A percentile compares a stretch with the other conserved stretches of the same genome.
Evolutionary conservation across 441 rosid species (phyloP).

Genomic region (Brassica balearica): DNA sequence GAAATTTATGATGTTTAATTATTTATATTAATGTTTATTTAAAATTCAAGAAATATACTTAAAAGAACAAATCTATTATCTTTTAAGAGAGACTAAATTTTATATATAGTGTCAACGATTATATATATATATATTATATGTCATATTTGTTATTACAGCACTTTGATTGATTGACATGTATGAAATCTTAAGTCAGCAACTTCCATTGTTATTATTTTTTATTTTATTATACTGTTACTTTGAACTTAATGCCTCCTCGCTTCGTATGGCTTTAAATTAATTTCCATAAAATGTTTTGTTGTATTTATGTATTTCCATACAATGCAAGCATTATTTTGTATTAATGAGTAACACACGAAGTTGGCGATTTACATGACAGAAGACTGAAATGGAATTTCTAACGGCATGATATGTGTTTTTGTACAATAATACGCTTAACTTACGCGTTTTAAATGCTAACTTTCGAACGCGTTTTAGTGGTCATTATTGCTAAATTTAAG

Average conservation of each 20-base stretch:
- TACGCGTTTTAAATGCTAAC: constrained; percentile 20
- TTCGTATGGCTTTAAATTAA: background rate
- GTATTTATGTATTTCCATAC: background rate
- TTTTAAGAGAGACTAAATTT: too few species aligned
- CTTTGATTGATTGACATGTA: too few species aligned
- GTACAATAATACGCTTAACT: constrained; percentile 12
- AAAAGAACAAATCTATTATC: too few species aligned
- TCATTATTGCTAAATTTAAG: background rate
- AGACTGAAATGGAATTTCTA: constrained; percentile 3
- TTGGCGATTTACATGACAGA: background rate
- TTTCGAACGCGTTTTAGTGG: background rate
- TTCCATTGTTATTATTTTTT: constrained; percentile 7
- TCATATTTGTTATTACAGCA: too few species aligned
- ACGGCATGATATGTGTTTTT: background rate
- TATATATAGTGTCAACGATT: too few species aligned
- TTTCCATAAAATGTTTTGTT: background rate
- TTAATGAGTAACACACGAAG: constrained; percentile 4
- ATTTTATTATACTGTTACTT: constrained; percentile 4
- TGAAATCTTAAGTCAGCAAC: constrained; percentile 22
- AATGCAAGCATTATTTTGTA: constrained; percentile 19
- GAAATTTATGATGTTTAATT: too few species aligned
- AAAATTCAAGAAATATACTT: too few species aligned
- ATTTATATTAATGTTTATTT: too few species aligned
- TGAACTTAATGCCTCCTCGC: background rate
- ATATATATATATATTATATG: too few species aligned